These are phyloP conservation scores for Darksidea phi DNA, from an alignment of 495 filamentous ascomycete genomes.

Conservation along the genomic window DNA sequence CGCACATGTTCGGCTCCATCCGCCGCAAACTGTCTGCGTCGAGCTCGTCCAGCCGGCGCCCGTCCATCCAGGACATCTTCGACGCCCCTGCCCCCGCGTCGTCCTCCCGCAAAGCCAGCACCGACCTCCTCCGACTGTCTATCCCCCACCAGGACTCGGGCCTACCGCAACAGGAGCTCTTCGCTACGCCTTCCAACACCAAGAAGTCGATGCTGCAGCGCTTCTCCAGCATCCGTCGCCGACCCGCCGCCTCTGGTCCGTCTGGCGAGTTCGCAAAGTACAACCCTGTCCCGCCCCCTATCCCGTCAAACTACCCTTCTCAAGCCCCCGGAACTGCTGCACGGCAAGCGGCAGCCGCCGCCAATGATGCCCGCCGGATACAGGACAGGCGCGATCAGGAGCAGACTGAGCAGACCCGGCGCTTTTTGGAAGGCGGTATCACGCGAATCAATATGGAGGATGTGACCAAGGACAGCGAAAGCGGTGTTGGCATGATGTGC, in stretches of 20 bases:
- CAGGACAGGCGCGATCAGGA: conserved; percentile 11
- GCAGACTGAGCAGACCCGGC: conserved; percentile 16
- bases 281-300: conserved; percentile 20
- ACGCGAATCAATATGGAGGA: conserved; percentile 1
- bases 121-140: background rate
- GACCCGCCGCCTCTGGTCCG: conserved; percentile 31
- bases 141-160: conserved; percentile 28
- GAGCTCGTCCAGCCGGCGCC: conserved; percentile 6
- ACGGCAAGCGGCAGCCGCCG: conserved; percentile 27
- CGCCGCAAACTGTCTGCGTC: conserved; percentile 31
- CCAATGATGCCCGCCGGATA: conserved; percentile 22
- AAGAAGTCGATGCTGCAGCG: conserved; percentile 11
- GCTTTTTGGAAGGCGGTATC: conserved; percentile 15
- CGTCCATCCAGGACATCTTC: background rate
- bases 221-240: conserved; percentile 24
- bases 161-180: conserved; percentile 5
- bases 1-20: conserved; percentile 14
- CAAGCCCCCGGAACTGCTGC: conserved; percentile 26
- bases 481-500: conserved; percentile 31
- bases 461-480: conserved; percentile 34
- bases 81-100: conserved; percentile 2
- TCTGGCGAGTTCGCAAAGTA: conserved; percentile 27
- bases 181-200: conserved; percentile 2
- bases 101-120: background rate
- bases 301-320: conserved; percentile 26